Percentiles rank a stretch among this genome's conserved stretches.
phyloP scores from a whole-genome alignment of 83 land plant species.

The Larix sibirica region DNA sequence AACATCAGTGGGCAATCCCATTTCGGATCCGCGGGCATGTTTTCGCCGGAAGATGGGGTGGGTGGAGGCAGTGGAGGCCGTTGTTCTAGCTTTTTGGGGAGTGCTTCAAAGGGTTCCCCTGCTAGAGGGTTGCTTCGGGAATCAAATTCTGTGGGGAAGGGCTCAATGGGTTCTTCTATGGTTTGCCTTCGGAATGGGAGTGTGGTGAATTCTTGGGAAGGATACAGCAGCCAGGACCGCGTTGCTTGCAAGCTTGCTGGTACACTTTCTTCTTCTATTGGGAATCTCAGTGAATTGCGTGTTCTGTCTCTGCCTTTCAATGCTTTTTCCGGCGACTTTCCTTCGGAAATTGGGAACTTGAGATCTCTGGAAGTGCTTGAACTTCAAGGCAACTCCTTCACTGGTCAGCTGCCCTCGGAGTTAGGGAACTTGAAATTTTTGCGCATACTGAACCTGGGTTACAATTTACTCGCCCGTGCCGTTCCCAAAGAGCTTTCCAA shows the following conservation, averaged over 20 bases:
- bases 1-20: slow-evolving; percentile 34
- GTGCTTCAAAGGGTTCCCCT: background rate
- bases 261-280: slow-evolving; percentile 20
- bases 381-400: slow-evolving; percentile 26
- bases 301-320: slow-evolving; percentile 48
- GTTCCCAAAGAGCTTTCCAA: slow-evolving; percentile 23
- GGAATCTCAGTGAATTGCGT: slow-evolving; percentile 21
- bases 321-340: slow-evolving; percentile 33
- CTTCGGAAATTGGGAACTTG: slow-evolving; percentile 26
- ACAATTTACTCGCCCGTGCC: slow-evolving; percentile 15
- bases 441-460: slow-evolving; percentile 21
- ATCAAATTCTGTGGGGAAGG: background rate
- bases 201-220: background rate
- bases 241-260: slow-evolving; percentile 25
- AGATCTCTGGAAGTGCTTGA: slow-evolving; percentile 28
- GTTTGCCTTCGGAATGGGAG: slow-evolving; percentile 21
- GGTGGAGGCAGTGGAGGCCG: background rate
- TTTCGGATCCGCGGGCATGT: background rate
- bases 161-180: slow-evolving; percentile 9
- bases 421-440: slow-evolving; percentile 12
- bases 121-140: background rate
- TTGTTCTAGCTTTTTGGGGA: slow-evolving; percentile 21
- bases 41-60: slow-evolving; percentile 10
- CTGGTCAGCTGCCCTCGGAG: slow-evolving; percentile 22
- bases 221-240: slow-evolving; percentile 5